These are phyloP conservation scores for Monascus ruber DNA, from an alignment of 2,329 filamentous ascomycete genomes.

Conservation along the genomic window DNA sequence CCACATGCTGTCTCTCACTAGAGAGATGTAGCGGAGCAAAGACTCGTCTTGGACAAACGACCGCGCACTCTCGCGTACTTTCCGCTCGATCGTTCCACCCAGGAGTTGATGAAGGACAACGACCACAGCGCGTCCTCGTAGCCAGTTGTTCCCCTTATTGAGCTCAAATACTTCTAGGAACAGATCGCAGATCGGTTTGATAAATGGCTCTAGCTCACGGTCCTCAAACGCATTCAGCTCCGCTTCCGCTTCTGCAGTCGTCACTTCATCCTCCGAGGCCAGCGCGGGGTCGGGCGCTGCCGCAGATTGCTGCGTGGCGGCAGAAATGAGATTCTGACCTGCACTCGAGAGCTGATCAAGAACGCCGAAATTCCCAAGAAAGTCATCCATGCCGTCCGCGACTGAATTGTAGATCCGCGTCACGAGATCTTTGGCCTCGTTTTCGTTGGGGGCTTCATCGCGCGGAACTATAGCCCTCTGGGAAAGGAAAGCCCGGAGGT, in stretches of 20 bases:
- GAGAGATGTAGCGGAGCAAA: constrained; percentile 61
- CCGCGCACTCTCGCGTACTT: constrained; percentile 75
- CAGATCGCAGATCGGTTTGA: constrained; percentile 95
- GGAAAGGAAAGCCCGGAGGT: constrained; percentile 83
- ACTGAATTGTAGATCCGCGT: constrained; percentile 93
- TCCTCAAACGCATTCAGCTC: constrained; percentile 89
- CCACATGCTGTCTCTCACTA: constrained; percentile 72
- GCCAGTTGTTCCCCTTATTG: constrained; percentile 92
- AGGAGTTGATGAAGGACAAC: constrained; percentile 93
- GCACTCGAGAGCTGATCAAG: constrained; percentile 88
- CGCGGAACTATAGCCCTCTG: constrained; percentile 66
- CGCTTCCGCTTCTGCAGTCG: constrained; percentile 70
- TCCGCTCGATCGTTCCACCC: constrained; percentile 90
- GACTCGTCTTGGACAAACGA: constrained; percentile 65
- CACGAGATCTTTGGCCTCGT: constrained; percentile 70
- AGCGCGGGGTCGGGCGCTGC: constrained; percentile 34
- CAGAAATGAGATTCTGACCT: constrained; percentile 65
- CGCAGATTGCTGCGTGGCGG: constrained; percentile 40
- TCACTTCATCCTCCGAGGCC: constrained; percentile 37
- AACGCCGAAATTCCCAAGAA: constrained; percentile 88
- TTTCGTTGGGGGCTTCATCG: constrained; percentile 49
- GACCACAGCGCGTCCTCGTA: constrained; percentile 87
- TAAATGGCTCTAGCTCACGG: constrained; percentile 82
- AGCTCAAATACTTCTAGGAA: constrained; percentile 94
- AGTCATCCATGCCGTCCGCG: constrained; percentile 95